Evolutionary conservation across 495 filamentous ascomycete genomes (phyloP).

Genomic region (Ramalina intermedia): DNA sequence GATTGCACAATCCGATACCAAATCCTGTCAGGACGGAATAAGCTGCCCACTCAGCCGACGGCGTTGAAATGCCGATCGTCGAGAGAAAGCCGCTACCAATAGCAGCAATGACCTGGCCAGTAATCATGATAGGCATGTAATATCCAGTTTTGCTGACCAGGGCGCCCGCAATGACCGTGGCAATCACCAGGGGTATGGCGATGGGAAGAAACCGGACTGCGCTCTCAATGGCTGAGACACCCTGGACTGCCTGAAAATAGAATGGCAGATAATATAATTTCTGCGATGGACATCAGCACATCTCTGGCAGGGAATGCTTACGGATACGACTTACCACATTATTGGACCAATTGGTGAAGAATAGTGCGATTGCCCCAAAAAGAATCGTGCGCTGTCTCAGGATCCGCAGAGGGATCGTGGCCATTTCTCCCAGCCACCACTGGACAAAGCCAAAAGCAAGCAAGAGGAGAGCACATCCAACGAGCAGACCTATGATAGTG

Average conservation of each 20-base stretch:
- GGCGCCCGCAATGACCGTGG: constrained; percentile 25
- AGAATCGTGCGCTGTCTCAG: constrained; percentile 33
- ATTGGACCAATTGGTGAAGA: neutral
- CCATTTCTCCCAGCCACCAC: constrained; percentile 10
- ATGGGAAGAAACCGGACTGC: constrained; percentile 7
- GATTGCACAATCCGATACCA: neutral
- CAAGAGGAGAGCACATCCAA: constrained; percentile 21
- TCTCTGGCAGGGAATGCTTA: too few relatives aligned
- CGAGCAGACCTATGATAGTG: constrained; percentile 28
- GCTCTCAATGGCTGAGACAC: neutral
- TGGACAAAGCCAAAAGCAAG: constrained; percentile 18
- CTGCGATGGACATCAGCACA: too few relatives aligned
- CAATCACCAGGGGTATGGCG: constrained; percentile 21
- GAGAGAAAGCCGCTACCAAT: neutral
- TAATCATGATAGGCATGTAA: neutral
- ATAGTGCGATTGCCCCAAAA: constrained; percentile 21
- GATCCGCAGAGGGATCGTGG: constrained; percentile 33
- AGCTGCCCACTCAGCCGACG: neutral
- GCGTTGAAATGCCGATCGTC: neutral
- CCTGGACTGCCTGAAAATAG: constrained; percentile 49
- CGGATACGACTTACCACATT: constrained; percentile 10
- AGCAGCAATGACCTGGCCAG: neutral
- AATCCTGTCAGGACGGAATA: neutral
- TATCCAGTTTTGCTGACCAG: neutral
- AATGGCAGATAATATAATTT: constrained; percentile 42